These are phyloP conservation scores for Erigeron canadensis DNA, from an alignment of 129 eudicot genomes.

Conservation along the genomic window DNA sequence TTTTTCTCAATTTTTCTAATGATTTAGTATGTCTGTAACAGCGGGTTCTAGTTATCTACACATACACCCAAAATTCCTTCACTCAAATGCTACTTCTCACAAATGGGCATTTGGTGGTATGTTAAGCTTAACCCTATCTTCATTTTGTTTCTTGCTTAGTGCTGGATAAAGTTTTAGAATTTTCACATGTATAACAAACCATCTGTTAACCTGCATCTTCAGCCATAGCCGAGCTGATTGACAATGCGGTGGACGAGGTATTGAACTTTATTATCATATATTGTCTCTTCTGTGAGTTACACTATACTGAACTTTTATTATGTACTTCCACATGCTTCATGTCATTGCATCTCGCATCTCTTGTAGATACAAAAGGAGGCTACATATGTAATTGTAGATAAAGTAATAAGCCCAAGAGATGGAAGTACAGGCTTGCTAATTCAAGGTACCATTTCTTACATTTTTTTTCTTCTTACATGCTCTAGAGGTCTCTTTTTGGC, in stretches of 20 bases:
- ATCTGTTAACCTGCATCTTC: constrained; percentile 28
- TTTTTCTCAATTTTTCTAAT: constrained; percentile 6
- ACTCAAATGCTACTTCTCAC: constrained; percentile 77
- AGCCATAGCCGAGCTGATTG: constrained; percentile 71
- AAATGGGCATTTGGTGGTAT: constrained; percentile 83
- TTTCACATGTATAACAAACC: constrained; percentile 11
- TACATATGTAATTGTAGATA: constrained; percentile 53
- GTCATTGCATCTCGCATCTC: constrained; percentile 11
- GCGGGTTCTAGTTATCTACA: constrained; percentile 49
- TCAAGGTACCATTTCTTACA: constrained; percentile 42
- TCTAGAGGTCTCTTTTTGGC: not conserved
- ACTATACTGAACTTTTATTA: not conserved
- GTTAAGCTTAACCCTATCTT: constrained; percentile 14
- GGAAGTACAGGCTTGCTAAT: constrained; percentile 54
- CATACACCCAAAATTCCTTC: constrained; percentile 66
- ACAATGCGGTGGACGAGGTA: constrained; percentile 78
- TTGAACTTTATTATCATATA: constrained; percentile 3
- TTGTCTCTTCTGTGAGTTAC: not conserved
- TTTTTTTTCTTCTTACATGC: too few relatives aligned
- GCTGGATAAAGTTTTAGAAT: not conserved
- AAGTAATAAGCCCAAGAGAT: constrained; percentile 45
- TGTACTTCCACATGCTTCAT: constrained; percentile 2
- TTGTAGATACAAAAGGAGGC: constrained; percentile 69
- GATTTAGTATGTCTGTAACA: constrained; percentile 29
- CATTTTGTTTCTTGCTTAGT: not conserved